Evolutionary conservation across 257 asterid genomes (phyloP).

Genomic region (Linaria vulgaris): DNA sequence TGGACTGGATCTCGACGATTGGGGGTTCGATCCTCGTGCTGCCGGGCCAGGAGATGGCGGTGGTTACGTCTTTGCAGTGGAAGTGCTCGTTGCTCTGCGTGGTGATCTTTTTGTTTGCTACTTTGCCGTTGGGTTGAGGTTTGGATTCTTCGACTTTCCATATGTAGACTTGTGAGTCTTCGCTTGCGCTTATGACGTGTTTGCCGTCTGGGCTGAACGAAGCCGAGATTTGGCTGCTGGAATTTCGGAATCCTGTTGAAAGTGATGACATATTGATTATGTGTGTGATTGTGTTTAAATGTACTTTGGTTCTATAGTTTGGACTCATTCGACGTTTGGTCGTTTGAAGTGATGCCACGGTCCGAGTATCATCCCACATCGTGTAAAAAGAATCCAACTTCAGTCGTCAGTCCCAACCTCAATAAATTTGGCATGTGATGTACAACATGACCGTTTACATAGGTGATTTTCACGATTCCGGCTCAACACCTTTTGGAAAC

Average conservation of each 20-base stretch:
- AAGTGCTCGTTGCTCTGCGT: constrained; percentile 68
- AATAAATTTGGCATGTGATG: too few relatives aligned
- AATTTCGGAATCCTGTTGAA: constrained; percentile 69
- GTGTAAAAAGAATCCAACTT: too few relatives aligned
- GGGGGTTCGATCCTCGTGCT: constrained; percentile 58
- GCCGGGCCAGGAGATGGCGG: constrained; percentile 83
- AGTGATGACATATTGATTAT: neutral
- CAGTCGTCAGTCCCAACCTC: too few relatives aligned
- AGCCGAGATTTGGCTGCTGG: constrained; percentile 87
- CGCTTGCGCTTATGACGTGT: constrained; percentile 81
- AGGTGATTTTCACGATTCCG: too few relatives aligned
- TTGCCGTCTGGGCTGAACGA: constrained; percentile 68
- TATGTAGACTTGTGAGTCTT: constrained; percentile 75
- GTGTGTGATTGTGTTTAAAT: neutral
- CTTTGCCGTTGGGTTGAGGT: constrained; percentile 40
- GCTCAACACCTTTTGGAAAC: too few relatives aligned
- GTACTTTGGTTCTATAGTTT: too few relatives aligned
- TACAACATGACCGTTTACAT: too few relatives aligned
- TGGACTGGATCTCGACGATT: constrained; percentile 61
- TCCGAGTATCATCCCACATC: too few relatives aligned
- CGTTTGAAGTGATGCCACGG: too few relatives aligned
- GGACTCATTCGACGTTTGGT: too few relatives aligned
- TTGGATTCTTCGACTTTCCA: constrained; percentile 71
- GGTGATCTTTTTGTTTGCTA: constrained; percentile 30
- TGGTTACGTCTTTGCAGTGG: constrained; percentile 73